Conservation (phyloP, 108 stramenopile genomes). For the Epipyxis sp. region DNA sequence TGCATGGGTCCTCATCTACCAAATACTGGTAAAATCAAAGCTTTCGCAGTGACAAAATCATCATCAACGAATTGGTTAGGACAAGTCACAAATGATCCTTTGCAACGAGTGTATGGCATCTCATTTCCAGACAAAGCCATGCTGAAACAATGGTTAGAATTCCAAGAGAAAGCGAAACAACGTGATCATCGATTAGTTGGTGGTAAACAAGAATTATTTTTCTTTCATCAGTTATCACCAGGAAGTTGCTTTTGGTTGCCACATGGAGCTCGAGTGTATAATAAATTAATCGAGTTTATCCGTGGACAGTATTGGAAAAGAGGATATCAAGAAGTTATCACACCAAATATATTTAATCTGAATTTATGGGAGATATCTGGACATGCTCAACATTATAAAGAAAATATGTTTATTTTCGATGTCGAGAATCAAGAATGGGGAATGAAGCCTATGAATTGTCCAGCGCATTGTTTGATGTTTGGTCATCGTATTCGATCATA, state of each 20-base stretch:
- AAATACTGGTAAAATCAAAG: conserved; percentile 82
- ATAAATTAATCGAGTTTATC: conserved; percentile 80
- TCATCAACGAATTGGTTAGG: conserved; percentile 96
- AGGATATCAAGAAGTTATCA: conserved; percentile 96
- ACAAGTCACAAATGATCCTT: conserved; percentile 83
- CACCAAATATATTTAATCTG: conserved; percentile 96
- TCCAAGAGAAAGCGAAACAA: conserved; percentile 81
- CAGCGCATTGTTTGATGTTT: conserved; percentile 99
- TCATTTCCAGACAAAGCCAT: conserved; percentile 96
- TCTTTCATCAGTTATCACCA: conserved; percentile 94
- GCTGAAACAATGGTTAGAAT: conserved; percentile 86
- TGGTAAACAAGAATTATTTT: conserved; percentile 85
- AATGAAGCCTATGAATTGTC: conserved; percentile 99
- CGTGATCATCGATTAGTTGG: conserved; percentile 92
- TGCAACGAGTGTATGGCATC: conserved; percentile 96
- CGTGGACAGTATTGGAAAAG: conserved; percentile 88
- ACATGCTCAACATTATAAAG: conserved; percentile 97
- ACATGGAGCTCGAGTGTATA: conserved; percentile 98
- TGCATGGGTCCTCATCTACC: conserved; percentile 96
- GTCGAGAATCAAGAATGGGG: conserved; percentile 89
- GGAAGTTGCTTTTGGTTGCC: conserved; percentile 96
- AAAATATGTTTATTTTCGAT: conserved; percentile 91
- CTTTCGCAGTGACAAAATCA: conserved; percentile 81
- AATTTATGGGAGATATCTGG: conserved; percentile 94
- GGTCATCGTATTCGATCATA: conserved; percentile 77